A percentile compares a stretch with the other conserved stretches of the same genome.
Conservation (phyloP, 306 rosid genomes). For the Ceratonia siliqua region DNA sequence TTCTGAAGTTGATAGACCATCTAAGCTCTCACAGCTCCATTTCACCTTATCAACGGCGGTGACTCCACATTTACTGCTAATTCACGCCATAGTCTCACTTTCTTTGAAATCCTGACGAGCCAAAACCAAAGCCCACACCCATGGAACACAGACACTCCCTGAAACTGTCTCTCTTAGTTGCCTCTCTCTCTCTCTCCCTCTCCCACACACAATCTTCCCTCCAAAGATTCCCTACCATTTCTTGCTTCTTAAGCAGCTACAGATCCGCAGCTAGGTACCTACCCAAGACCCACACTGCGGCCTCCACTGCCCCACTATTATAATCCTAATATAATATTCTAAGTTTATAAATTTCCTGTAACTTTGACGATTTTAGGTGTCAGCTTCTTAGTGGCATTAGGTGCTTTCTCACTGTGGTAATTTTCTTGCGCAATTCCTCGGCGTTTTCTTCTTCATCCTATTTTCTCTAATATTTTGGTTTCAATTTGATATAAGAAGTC, state of each 20-base stretch:
- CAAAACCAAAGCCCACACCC: conserved; percentile 7
- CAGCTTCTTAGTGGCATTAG: conserved; percentile 35
- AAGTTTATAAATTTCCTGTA: background rate
- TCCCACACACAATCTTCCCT: conserved; percentile 33
- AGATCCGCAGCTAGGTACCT: conserved; percentile 33
- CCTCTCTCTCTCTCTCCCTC: background rate
- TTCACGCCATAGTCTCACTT: conserved; percentile 37
- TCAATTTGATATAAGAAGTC: conserved; percentile 12
- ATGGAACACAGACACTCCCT: conserved; percentile 2
- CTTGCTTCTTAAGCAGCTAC: conserved; percentile 48
- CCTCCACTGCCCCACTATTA: conserved; percentile 2
- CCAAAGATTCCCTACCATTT: conserved; percentile 41
- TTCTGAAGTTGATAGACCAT: conserved; percentile 43
- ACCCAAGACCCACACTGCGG: conserved; percentile 17
- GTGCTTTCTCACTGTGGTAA: conserved; percentile 23
- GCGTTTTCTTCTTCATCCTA: conserved; percentile 15
- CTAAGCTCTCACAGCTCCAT: conserved; percentile 40
- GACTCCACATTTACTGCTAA: conserved; percentile 32
- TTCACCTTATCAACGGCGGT: conserved; percentile 39
- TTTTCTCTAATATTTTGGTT: conserved; percentile 22
- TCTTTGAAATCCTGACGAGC: conserved; percentile 1
- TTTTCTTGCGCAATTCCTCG: background rate
- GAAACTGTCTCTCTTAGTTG: background rate
- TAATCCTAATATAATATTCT: background rate
- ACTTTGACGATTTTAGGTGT: conserved; percentile 39